Evolutionary conservation across 441 rosid species (phyloP), one percentile per base, ranked within the genome.

Genomic region (Jatropha podagrica): DNA sequence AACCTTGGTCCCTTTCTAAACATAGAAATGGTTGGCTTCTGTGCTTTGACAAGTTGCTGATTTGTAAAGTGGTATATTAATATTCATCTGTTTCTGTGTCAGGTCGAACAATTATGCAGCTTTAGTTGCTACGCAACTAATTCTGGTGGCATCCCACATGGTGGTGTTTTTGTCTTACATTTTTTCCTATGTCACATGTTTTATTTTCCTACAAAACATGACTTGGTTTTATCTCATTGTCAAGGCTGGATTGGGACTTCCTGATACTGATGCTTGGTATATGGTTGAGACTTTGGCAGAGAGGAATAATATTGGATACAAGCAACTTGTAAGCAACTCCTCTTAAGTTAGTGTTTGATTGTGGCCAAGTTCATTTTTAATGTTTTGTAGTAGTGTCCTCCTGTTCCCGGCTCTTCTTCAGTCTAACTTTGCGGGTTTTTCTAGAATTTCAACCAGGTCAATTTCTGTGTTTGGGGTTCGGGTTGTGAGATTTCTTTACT

Each of bases 161-260:
- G 99, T 94, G 84, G 68, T 46, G 15, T 51, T 79, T 77, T 79
- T 73, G 67, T 79, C 69, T 71, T 75, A 18, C 56, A 15, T 70
- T 70, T 69, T 70, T 71, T 32, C 69, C 20, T 72, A 23, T 55
- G 49, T 76, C 71, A 42, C 65, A 64, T 77, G 48, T 67, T 71
- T 77, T 38, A 54, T 58, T n/a, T 56, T 75, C 46, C 44, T 51
- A 44, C 18, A 46, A 69, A 51, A 18, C 41, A 56, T 75, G 26
- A 54, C 62, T 65, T 76, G 40, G 72, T 62, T 71, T 61, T 23
- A 73, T 68, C 26, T 76, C 81, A 74, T 87, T 75, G 56, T 80
- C 78, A 72, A 94, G 98, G 97, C 95, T 85, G 98, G 98, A 64
- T 81, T 96, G 85, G 99, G 99, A 83, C 94, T 96, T 81, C 82